Evolutionary conservation across 1,284 basidiomycete species (phyloP).

Genomic region (Fomitopsis schrenkii): DNA sequence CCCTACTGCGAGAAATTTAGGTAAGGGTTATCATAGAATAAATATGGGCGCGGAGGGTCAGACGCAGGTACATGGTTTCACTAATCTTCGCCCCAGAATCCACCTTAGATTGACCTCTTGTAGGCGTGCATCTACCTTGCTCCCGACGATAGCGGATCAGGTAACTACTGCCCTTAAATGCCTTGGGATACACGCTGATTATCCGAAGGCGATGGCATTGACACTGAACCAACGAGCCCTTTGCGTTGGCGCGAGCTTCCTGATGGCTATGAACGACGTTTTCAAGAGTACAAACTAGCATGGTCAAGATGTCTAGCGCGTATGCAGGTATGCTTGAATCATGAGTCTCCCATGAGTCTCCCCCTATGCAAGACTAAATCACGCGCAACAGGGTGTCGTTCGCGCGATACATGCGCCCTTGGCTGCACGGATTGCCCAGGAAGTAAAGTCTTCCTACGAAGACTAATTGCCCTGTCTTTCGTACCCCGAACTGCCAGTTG

Average conservation of each 20-base stretch:
- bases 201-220: neutral
- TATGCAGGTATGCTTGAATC: constrained; percentile 26
- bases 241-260: constrained; percentile 18
- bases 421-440: constrained; percentile 18
- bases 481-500: constrained; percentile 57
- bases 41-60: neutral
- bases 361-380: too few relatives aligned
- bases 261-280: constrained; percentile 27
- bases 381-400: constrained; percentile 7
- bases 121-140: constrained; percentile 24
- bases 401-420: constrained; percentile 23
- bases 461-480: constrained; percentile 45
- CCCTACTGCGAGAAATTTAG: too few relatives aligned
- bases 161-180: constrained; percentile 1
- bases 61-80: neutral
- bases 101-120: neutral
- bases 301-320: constrained; percentile 30
- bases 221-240: constrained; percentile 1
- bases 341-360: too few relatives aligned
- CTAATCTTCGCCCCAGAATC: neutral
- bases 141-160: constrained; percentile 11
- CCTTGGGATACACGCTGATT: neutral
- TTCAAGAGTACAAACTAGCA: constrained; percentile 25
- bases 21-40: too few relatives aligned
- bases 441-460: constrained; percentile 23